A percentile compares a stretch with the other conserved stretches of the same genome.
Evolutionary conservation across 1,139 yeast species (phyloP).

Genomic region (Meyerozyma elateridarum): DNA sequence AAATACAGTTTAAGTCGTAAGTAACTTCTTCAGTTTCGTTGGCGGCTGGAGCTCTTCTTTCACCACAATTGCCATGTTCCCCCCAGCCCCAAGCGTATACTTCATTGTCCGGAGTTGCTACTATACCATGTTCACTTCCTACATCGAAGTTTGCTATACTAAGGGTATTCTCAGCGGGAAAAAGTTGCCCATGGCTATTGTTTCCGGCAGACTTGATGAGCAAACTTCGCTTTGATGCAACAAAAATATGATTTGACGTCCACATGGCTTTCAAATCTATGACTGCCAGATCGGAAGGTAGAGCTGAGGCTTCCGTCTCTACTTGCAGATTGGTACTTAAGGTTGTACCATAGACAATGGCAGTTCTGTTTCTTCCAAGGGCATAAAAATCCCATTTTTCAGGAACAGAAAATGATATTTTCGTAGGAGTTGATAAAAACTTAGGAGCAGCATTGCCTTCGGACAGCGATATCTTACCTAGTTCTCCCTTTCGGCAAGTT

Average conservation of each 20-base stretch:
- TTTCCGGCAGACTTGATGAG: constrained; percentile 64
- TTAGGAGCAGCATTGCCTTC: not conserved
- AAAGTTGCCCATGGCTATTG: constrained; percentile 68
- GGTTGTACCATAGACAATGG: not conserved
- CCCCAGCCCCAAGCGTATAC: constrained; percentile 97
- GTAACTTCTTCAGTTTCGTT: constrained; percentile 29
- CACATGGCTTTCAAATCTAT: constrained; percentile 57
- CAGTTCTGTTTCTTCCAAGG: constrained; percentile 1
- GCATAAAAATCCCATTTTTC: not conserved
- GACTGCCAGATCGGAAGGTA: too few species aligned
- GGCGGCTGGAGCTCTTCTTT: constrained; percentile 11
- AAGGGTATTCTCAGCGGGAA: constrained; percentile 18
- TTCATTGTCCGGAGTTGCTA: constrained; percentile 22
- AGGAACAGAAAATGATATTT: not conserved
- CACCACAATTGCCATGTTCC: constrained; percentile 95
- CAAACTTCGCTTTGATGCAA: constrained; percentile 8
- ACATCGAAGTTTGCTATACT: constrained; percentile 26
- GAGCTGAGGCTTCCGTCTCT: too few species aligned
- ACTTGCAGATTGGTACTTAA: too few species aligned
- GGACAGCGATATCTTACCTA: constrained; percentile 35
- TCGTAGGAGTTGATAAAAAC: not conserved
- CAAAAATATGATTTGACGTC: constrained; percentile 64
- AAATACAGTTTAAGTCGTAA: constrained; percentile 34
- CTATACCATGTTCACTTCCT: constrained; percentile 88
- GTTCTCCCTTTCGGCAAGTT: constrained; percentile 69